A percentile compares a stretch with the other conserved stretches of the same genome.
Conservation (phyloP, 2,329 filamentous ascomycete species). For the Scortechinia acanthostroma region DNA sequence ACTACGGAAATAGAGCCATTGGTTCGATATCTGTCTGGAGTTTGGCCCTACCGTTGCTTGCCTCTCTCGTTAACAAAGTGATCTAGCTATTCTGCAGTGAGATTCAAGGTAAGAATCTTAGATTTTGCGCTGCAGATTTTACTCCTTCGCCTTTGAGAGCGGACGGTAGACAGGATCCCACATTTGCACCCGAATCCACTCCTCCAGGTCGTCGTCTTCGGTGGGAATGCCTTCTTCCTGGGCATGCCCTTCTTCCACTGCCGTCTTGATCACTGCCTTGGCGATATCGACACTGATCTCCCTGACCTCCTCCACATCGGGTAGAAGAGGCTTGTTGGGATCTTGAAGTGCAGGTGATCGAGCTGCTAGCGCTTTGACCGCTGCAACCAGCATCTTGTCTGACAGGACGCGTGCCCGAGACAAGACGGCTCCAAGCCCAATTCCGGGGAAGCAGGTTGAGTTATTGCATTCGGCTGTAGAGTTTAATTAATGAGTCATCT, state of each 20-base stretch:
- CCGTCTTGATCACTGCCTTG: conserved; percentile 64
- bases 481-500: conserved; percentile 19
- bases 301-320: conserved; percentile 69
- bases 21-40: too few relatives aligned
- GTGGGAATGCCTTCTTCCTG: conserved; percentile 58
- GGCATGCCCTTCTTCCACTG: conserved; percentile 63
- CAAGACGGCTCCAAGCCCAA: conserved; percentile 73
- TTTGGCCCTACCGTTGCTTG: too few relatives aligned
- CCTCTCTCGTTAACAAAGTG: too few relatives aligned
- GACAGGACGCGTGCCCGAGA: conserved; percentile 61
- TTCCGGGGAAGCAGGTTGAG: conserved; percentile 76
- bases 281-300: conserved; percentile 75
- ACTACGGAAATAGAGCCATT: too few relatives aligned
- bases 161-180: conserved; percentile 68
- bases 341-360: conserved; percentile 65
- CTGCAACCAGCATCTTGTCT: conserved; percentile 75
- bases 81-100: too few relatives aligned
- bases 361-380: conserved; percentile 65
- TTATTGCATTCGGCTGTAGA: conserved; percentile 79
- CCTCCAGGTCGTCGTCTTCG: conserved; percentile 45
- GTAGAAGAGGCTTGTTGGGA: conserved; percentile 59
- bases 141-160: conserved; percentile 25
- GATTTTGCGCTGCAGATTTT: too few relatives aligned
- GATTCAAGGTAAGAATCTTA: too few relatives aligned
- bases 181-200: conserved; percentile 75